Base-by-base conservation (phyloP, 352 stramenopile species). In the Elongisporangium prolatum region DNA sequence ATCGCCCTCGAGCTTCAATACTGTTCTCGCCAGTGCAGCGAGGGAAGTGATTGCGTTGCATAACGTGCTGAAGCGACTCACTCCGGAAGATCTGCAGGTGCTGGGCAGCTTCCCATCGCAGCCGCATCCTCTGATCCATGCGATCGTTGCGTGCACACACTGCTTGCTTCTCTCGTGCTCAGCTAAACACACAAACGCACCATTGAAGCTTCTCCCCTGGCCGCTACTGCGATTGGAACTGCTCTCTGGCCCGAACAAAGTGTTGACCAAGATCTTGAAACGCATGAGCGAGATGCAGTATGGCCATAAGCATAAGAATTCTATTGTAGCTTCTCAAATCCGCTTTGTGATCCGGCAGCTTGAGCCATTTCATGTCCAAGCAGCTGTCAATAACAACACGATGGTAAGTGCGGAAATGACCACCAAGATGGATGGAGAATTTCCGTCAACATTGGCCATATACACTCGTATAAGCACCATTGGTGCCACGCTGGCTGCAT, bases 151-250 rank as follows among this genome's bases (percentile, higher is more conserved):
- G 21, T 57, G 60, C 21, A 60, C 74, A 0, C 76, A 84, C 20
- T 77, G 68, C 11, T 34, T 86, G 1, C 50, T 88, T 21, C 61
- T 90, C 0, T 77, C 77, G 16, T 59, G 85, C 14, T 37, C 74
- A 2, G 40, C 59, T 3, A 44, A 59, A 8, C 67, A 78, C 28
- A 14, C 28, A 2, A 44, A 72, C 37, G 17, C 44, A 4, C 50
- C 18, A 5, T 64, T 74, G 9, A 52, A 71, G n/a, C 65, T 84
- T 11, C 28, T 56, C 16, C 68, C 69, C 16, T 90, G 80, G 80
- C 18, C 70, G 11, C 24, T 87, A n/a, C 54, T 90, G 48, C 65
- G 80, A 21, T 68, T 90, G 38, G 70, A 87, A 50, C 9, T 90
- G 20, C 62, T 87, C 7, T 54, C 69, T 6, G 54, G 74, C 11